Conservation (phyloP, 306 rosid species). For the Sesbania bispinosa region DNA sequence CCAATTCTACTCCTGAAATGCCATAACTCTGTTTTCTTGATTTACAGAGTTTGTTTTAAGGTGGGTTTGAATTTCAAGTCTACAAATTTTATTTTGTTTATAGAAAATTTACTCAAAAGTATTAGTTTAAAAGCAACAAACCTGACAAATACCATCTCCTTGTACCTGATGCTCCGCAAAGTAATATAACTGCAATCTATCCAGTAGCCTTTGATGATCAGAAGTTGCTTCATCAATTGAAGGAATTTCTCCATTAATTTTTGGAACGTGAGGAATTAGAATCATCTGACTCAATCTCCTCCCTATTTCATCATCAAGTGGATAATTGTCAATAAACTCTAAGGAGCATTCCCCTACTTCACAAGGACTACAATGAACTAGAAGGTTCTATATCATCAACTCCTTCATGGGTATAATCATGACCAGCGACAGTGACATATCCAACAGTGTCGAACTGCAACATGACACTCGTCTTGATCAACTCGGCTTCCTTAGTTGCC, state of each 20-base stretch:
- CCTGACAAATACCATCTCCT: conserved; percentile 98
- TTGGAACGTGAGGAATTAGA: conserved; percentile 81
- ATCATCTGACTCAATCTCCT: conserved; percentile 59
- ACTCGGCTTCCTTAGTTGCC: conserved; percentile 49
- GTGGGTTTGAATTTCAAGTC: no score
- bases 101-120: no score
- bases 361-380: conserved; percentile 57
- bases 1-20: no score
- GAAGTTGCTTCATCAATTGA: no score
- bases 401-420: conserved; percentile 35
- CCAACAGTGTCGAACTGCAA: conserved; percentile 60
- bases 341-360: conserved; percentile 35
- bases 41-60: no score
- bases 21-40: no score
- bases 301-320: conserved; percentile 52
- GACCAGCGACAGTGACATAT: conserved; percentile 50
- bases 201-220: conserved; percentile 86
- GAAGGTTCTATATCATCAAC: conserved; percentile 40
- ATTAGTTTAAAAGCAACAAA: conserved; percentile 31
- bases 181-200: conserved; percentile 71
- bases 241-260: no score
- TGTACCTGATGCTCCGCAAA: conserved; percentile 59
- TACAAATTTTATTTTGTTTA: no score
- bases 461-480: conserved; percentile 43
- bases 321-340: conserved; percentile 41